Evolutionary conservation across 495 filamentous ascomycete genomes (phyloP), one percentile per base, ranked within the genome.

Genomic region (Penicillium coffeae): DNA sequence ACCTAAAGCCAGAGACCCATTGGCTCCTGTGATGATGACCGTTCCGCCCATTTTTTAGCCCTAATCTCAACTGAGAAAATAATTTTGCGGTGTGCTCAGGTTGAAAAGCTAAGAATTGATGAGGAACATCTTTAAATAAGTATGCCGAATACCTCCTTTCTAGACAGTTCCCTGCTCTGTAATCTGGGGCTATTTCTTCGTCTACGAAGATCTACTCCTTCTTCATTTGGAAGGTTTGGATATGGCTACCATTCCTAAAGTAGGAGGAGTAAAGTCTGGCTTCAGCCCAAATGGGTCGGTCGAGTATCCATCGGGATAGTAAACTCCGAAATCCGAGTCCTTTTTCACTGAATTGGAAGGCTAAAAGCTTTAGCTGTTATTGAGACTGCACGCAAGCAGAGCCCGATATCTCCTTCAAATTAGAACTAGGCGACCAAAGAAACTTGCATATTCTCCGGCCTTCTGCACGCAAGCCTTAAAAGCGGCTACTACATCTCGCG

Each of bases 1-100:
- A 12, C 62, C 70, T 20, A 75, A 64, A 3, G 66, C 76, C 21
- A 76, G 57, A 16, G 73, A 73, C 52, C 73, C 64, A 48, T 77
- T 78, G 21, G 74, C 74, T 20, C 73, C 74, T 7, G 74, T 79
- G 39, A 78, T 55, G 32, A 79, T 47, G 38, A 77, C 59, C 14
- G 72, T 72, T 30, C 25, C 25, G 10, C 25, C 25, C 25, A 30
- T 30, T 30, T n/a, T n/a, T n/a, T n/a, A 22, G 70, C 72, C n/a
- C 35, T 13, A 58, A 64, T 67, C 5, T 33, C 30, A 33, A 33
- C 7, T 33, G 7, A n/a, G n/a, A n/a, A n/a, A n/a, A n/a, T 33
- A 33, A 8, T 33, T 33, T 13, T 7, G 13, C 30, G 30, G 30
- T 13, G 30, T 13, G 13, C n/a, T n/a, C n/a, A n/a, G n/a, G n/a